Evolutionary conservation across 257 asterid genomes (phyloP).

Genomic region (Solanum bulbocastanum): DNA sequence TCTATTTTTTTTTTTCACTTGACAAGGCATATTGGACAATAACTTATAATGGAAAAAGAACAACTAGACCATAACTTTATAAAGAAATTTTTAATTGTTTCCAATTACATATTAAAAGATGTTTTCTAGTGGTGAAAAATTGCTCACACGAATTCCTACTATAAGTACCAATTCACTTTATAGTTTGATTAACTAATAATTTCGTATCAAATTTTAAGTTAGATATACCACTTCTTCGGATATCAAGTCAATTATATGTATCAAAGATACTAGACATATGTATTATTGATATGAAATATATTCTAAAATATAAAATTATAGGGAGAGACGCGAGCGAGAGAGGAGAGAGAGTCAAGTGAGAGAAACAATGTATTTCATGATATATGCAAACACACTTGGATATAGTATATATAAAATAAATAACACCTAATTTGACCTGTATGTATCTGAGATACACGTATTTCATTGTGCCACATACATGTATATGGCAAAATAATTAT

Average conservation of each 20-base stretch:
- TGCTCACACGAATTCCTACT: neutral
- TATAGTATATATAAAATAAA: no score
- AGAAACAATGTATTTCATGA: no score
- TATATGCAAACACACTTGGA: neutral
- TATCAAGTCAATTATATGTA: no score
- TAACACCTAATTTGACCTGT: no score
- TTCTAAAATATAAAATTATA: no score
- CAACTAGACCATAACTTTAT: neutral
- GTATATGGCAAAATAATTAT: neutral
- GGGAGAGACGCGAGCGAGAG: no score
- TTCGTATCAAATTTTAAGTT: no score
- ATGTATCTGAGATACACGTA: no score
- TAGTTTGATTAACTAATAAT: no score
- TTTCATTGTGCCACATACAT: neutral
- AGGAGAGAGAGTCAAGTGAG: neutral
- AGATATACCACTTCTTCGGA: fast-evolving
- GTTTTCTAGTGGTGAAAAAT: neutral
- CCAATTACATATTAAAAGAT: neutral
- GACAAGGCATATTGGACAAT: neutral
- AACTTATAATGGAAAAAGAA: neutral
- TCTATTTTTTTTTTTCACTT: neutral
- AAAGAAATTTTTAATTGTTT: neutral
- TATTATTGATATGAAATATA: no score
- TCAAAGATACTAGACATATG: no score
- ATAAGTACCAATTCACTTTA: neutral